phyloP scores from a whole-genome alignment of 2,329 filamentous ascomycete genomes.

The Phialophora chinensis region DNA sequence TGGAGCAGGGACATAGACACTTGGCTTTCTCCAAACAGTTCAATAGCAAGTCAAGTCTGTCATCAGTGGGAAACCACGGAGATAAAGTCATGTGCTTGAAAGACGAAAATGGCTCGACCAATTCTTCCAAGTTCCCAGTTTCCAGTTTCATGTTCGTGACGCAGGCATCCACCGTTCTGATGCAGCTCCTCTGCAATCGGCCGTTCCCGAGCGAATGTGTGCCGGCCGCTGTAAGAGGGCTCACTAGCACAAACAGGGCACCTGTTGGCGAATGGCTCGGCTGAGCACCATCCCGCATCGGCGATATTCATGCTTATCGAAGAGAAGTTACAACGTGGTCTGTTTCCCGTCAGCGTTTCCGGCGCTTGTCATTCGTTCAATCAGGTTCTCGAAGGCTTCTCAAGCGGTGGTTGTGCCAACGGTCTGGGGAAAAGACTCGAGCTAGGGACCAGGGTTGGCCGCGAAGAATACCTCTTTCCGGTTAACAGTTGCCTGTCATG shows the following conservation, averaged over 20 bases:
- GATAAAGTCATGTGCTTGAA: not conserved
- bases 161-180: not conserved
- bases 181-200: slow-evolving; percentile 1
- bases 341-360: not conserved
- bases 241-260: slow-evolving; percentile 11
- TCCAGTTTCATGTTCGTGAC: not conserved
- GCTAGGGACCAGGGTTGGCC: not conserved
- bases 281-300: not conserved
- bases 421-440: not conserved
- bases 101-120: not conserved
- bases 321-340: not conserved
- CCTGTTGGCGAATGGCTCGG: slow-evolving; percentile 4
- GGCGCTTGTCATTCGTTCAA: not conserved
- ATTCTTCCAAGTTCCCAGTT: not conserved
- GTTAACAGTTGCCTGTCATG: not conserved
- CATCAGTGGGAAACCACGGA: not conserved
- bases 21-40: not conserved
- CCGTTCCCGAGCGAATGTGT: not conserved
- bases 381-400: not conserved
- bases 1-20: not conserved
- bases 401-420: not conserved
- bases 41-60: not conserved
- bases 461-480: slow-evolving; percentile 1
- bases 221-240: slow-evolving; percentile 3
- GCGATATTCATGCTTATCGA: not conserved